These are phyloP conservation scores for Castanea crenata DNA, from an alignment of 306 rosid species.

Conservation along the genomic window DNA sequence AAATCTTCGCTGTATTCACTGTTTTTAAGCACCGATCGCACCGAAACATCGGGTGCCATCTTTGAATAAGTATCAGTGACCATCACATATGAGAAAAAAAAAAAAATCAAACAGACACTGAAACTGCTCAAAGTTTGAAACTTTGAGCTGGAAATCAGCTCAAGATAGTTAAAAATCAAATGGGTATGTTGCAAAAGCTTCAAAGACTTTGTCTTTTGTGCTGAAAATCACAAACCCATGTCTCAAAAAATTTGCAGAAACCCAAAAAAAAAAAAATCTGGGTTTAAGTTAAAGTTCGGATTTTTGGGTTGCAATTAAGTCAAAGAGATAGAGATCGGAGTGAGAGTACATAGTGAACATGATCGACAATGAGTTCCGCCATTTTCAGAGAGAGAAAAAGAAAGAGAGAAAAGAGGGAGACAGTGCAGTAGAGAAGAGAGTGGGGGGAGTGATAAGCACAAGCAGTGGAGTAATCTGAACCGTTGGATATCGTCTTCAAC, in stretches of 20 bases:
- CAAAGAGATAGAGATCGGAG: constrained; percentile 34
- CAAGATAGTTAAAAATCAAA: constrained; percentile 6
- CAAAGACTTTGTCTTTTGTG: not conserved
- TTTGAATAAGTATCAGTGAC: constrained; percentile 60
- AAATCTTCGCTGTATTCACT: constrained; percentile 63
- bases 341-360: constrained; percentile 18
- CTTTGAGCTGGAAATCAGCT: constrained; percentile 40
- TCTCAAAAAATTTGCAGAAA: not conserved
- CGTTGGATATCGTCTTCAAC: constrained; percentile 33
- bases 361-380: constrained; percentile 33
- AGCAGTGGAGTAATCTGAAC: constrained; percentile 26
- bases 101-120: constrained; percentile 1
- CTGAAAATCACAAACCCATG: constrained; percentile 7
- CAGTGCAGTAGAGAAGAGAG: constrained; percentile 38
- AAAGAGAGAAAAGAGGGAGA: constrained; percentile 12
- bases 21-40: constrained; percentile 64
- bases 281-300: constrained; percentile 14
- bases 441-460: constrained; percentile 60
- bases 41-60: constrained; percentile 73
- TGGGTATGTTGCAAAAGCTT: constrained; percentile 16
- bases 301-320: constrained; percentile 20
- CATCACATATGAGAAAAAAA: constrained; percentile 30
- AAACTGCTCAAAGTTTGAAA: constrained; percentile 33
- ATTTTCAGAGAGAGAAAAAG: constrained; percentile 42
- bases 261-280: not conserved